Evolutionary conservation across 164 flowering plant genomes (phyloP).

Genomic region (Chimonanthus salicifolius): DNA sequence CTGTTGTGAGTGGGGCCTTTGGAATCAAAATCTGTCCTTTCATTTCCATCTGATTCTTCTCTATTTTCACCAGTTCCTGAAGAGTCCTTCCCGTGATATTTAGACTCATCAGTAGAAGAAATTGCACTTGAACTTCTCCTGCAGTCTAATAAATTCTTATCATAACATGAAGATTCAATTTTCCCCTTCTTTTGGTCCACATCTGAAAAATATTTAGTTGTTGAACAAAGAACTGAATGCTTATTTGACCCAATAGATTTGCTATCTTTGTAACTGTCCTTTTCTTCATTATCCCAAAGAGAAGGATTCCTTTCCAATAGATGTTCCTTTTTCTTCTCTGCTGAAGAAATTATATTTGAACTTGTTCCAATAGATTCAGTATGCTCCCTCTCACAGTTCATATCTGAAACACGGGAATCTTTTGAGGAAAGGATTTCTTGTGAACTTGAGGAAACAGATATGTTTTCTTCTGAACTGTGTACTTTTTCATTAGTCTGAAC

Average conservation of each 20-base stretch:
- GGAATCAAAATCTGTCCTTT: slow-evolving; percentile 9
- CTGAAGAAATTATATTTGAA: slow-evolving; percentile 11
- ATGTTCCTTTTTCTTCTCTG: not conserved
- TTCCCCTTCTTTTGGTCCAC: slow-evolving; percentile 9
- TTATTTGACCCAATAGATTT: slow-evolving; percentile 18
- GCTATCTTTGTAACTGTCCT: slow-evolving; percentile 13
- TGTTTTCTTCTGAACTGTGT: slow-evolving; percentile 13
- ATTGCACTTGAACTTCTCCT: slow-evolving; percentile 9
- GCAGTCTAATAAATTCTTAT: slow-evolving; percentile 14
- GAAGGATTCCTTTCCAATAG: slow-evolving; percentile 10
- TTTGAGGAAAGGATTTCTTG: not conserved
- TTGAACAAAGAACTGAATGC: slow-evolving; percentile 1
- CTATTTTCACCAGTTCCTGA: slow-evolving; percentile 8
- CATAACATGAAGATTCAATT: slow-evolving; percentile 9
- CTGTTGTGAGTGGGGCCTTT: slow-evolving; percentile 2
- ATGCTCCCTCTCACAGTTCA: slow-evolving; percentile 8
- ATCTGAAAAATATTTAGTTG: slow-evolving; percentile 12
- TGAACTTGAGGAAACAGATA: slow-evolving; percentile 17
- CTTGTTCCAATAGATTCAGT: slow-evolving; percentile 12
- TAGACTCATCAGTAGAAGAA: slow-evolving; percentile 20
- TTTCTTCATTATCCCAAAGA: slow-evolving; percentile 9
- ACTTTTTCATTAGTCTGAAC: slow-evolving; percentile 10
- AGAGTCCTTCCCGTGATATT: slow-evolving; percentile 10
- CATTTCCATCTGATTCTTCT: slow-evolving; percentile 9
- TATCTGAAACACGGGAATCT: slow-evolving; percentile 13